Base-by-base conservation (phyloP, 2,329 filamentous ascomycete genomes). In the Aspergillus quadrilineatus region DNA sequence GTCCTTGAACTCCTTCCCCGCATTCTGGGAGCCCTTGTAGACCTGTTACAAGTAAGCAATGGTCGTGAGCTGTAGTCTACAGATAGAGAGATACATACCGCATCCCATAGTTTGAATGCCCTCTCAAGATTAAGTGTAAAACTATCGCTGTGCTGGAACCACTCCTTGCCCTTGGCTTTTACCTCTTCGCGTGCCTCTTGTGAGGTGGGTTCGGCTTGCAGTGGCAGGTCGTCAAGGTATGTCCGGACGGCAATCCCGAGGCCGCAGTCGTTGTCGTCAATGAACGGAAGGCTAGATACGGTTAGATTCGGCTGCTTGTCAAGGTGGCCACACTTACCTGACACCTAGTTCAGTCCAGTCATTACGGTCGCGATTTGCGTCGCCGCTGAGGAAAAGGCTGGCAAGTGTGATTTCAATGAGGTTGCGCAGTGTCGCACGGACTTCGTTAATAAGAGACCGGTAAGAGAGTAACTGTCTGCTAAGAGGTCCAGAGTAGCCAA, bases 401-500 rank as follows among this genome's bases (percentile, higher is more conserved):
- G 87, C 87, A 17, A 92, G 80, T 60, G 93, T 85, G 42, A 91
- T 89, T 74, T 99, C 94, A 12, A 94, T 78, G 36, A 97, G 77
- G 70, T 96, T 92, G 47, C 94, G 85, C 61, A 96, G 81, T 34
- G 87, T 85, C 61, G 88, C 85, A 39, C 92, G 88, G 26, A 97
- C 87, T 41, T 89, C 85, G 2, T 88, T 88, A 41, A 91, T 86
- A 56, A 97, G 81, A 1, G 91, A 92, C 59, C 91, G 89, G 78
- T 92, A 99, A 28, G 86, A 87, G 42, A 99, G 81, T 51, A 97
- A 81, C 63, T 93, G 92, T 73, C 94, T 88, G 79, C 92, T 96
- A 1, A 99, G 82, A 1, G 94, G 93, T 0, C 94, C 94, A 1
- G 93, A 97, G 74, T 97, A 99, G 30, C 94, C 94, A 64, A 93